Percentiles rank a stretch among this genome's conserved stretches.
Conservation (phyloP, 768 basidiomycete species). For the Tephrocybe rancida region DNA sequence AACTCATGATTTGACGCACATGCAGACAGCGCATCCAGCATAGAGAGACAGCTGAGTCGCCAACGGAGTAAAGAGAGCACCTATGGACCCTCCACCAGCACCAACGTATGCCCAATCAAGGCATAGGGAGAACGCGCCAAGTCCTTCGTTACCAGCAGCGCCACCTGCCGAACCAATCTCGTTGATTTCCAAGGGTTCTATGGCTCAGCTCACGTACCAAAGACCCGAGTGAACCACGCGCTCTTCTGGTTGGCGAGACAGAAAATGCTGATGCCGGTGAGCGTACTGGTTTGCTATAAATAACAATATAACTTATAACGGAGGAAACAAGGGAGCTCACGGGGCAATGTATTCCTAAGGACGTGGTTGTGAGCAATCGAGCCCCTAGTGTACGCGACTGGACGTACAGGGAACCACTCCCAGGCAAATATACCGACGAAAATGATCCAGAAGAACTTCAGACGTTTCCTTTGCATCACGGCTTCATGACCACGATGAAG, state of each 20-base stretch:
- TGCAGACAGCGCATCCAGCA: slow-evolving; percentile 51
- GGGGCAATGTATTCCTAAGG: slow-evolving; percentile 50
- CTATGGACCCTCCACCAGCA: slow-evolving; percentile 44
- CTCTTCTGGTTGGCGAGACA: slow-evolving; percentile 46
- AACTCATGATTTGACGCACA: slow-evolving; percentile 31
- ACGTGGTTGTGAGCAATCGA: no score
- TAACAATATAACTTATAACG: not conserved
- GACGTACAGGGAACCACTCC: slow-evolving; percentile 62
- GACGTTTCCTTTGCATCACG: slow-evolving; percentile 49
- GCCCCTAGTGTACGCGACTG: no score
- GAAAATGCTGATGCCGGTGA: slow-evolving; percentile 65
- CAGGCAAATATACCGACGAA: slow-evolving; percentile 58
- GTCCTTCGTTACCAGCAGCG: slow-evolving; percentile 62
- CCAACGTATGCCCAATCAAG: slow-evolving; percentile 67
- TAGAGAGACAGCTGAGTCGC: slow-evolving; percentile 54
- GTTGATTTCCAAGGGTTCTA: not conserved
- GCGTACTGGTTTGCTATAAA: slow-evolving; percentile 36
- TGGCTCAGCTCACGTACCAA: slow-evolving; percentile 3
- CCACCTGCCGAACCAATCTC: slow-evolving; percentile 37
- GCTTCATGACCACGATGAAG: slow-evolving; percentile 44
- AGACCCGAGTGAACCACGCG: slow-evolving; percentile 36
- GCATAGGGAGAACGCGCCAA: slow-evolving; percentile 59
- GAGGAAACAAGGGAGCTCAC: slow-evolving; percentile 17
- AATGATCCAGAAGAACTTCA: slow-evolving; percentile 58
- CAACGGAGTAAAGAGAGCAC: slow-evolving; percentile 53